A percentile compares a stretch with the other conserved stretches of the same genome.
These are phyloP conservation scores for Polygonum aviculare DNA, from an alignment of 148 eudicot species.

Conservation along the genomic window DNA sequence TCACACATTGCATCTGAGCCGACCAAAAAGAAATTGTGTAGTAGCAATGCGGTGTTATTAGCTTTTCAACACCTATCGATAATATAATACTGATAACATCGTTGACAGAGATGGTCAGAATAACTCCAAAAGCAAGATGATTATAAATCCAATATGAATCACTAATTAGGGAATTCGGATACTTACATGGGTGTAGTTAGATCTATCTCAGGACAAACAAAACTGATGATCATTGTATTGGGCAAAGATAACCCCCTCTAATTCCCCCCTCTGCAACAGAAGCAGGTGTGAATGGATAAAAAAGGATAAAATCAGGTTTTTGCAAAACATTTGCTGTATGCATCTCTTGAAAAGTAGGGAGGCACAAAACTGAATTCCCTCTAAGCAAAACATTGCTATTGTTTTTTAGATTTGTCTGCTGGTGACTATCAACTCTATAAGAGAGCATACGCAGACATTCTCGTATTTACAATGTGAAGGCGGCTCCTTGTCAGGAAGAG, in stretches of 20 bases:
- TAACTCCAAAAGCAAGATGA: background rate
- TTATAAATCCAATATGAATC: constrained; percentile 2
- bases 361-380: constrained; percentile 12
- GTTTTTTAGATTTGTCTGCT: constrained; percentile 34
- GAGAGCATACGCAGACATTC: constrained; percentile 70
- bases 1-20: background rate
- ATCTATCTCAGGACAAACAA: constrained; percentile 2
- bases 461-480: constrained; percentile 78
- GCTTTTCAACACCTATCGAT: background rate
- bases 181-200: constrained; percentile 13
- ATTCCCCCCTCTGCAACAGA: background rate
- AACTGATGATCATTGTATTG: constrained; percentile 7
- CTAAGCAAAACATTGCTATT: constrained; percentile 3
- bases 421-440: constrained; percentile 55
- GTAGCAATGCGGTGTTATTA: background rate
- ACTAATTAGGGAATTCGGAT: constrained; percentile 1
- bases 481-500: constrained; percentile 30
- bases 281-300: background rate
- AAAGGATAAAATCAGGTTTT: background rate
- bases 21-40: background rate
- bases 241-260: background rate
- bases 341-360: constrained; percentile 15
- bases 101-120: background rate
- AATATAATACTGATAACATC: background rate
- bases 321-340: constrained; percentile 20